Conservation (phyloP, 2,329 filamentous ascomycete genomes). For the Ophiocordyceps sinensis region DNA sequence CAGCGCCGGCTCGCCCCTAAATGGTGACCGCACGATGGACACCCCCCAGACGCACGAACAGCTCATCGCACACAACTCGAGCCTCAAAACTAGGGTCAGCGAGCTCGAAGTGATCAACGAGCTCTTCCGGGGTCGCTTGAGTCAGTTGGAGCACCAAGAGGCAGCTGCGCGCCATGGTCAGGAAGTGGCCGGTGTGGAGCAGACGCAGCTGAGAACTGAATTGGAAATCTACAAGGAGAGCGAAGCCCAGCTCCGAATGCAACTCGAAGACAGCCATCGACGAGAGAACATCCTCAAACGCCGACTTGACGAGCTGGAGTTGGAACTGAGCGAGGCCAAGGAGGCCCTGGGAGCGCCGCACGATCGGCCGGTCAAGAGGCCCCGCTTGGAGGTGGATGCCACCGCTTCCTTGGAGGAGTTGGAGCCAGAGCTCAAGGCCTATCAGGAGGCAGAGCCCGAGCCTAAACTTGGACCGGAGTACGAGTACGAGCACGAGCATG, state of each 20-base stretch:
- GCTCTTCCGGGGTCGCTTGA: conserved; percentile 61
- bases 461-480: no score
- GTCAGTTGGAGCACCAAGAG: conserved; percentile 66
- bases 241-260: conserved; percentile 36
- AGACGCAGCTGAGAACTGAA: conserved; percentile 41
- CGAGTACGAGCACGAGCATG: not conserved
- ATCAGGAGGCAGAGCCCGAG: not conserved
- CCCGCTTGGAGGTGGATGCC: conserved; percentile 3
- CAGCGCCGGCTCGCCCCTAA: conserved; percentile 33
- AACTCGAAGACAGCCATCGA: conserved; percentile 62
- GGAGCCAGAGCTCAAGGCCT: not conserved
- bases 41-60: conserved; percentile 67
- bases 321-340: conserved; percentile 28
- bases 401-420: not conserved
- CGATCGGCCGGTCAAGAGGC: conserved; percentile 6
- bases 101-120: conserved; percentile 93
- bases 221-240: conserved; percentile 29
- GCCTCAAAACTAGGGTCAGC: conserved; percentile 85
- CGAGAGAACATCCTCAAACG: conserved; percentile 73
- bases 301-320: conserved; percentile 65
- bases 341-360: conserved; percentile 4
- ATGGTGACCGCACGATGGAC: conserved; percentile 51
- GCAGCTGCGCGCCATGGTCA: conserved; percentile 47
- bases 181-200: conserved; percentile 40
- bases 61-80: conserved; percentile 65